Base-by-base conservation (phyloP, 2,329 filamentous ascomycete genomes). In the Diaporthe citrichinensis region DNA sequence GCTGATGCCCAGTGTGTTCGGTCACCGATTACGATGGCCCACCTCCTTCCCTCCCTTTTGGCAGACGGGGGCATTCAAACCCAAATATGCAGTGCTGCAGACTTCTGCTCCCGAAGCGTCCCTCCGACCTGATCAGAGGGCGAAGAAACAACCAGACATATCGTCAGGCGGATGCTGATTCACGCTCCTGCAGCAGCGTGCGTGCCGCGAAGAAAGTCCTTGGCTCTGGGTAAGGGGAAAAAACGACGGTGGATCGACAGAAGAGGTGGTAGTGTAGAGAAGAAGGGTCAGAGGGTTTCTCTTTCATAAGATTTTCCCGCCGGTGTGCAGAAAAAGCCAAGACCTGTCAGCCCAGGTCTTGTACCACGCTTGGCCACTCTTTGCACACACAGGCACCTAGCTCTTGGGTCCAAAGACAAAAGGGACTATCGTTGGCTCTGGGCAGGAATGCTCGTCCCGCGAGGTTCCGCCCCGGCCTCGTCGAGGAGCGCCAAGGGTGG, bases 391-490 rank as follows among this genome's bases (percentile, higher is more conserved):
- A n/a, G 7, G 58, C 58, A 62, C 58, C 58, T 62, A 9, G 44
- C 15, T 44, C 46, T 41, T 41, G 34, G 46, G 65, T 6, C 31
- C 31, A 12, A 10, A 53, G 31, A 53, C 10, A 51, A 53, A 53
- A 69, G 51, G 25, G 12, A 46, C 10, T 39, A 28, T 39, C 34
- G 46, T 17, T 4, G 23, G 31, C 44, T 68, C 62, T 68, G 65
- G 65, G 65, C 65, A 69, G 46, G 34, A 69, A 69, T 69, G 65
- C 65, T 69, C 49, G 65, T 69, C 65, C 65, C 65, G 65, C 65
- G 65, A 69, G 49, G n/a, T 55, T 55, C 65, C 65, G 65, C 65
- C 34, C 65, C 62, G 62, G 46, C 31, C 62, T 68, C 62, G 46
- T 53, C 62, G 62, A 68, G 65, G 49, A 28, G 49, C 65, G 65